A percentile compares a stretch with the other conserved stretches of the same genome.
Conservation (phyloP, 352 stramenopile species). For the Globisporangium recalcitrans region DNA sequence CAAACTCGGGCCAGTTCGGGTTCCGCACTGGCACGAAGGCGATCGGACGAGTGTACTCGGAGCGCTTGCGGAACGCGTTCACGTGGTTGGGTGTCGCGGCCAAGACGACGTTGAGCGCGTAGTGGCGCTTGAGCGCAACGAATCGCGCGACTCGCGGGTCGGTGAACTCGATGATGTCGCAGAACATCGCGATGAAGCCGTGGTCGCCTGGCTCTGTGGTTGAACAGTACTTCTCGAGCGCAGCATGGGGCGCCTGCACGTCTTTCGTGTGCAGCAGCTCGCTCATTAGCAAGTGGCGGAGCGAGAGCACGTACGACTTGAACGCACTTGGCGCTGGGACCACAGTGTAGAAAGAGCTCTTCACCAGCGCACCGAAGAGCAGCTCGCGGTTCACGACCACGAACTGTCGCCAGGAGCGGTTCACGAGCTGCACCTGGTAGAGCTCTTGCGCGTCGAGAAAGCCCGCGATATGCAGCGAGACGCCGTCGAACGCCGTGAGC, state of each 20-base stretch:
- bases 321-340: constrained; percentile 39
- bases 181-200: constrained; percentile 77
- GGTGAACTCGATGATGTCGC: constrained; percentile 64
- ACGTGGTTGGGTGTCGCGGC: constrained; percentile 54
- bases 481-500: constrained; percentile 35
- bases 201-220: constrained; percentile 35
- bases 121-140: constrained; percentile 49
- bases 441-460: constrained; percentile 51
- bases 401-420: constrained; percentile 33
- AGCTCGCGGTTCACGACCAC: constrained; percentile 30
- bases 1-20: constrained; percentile 59
- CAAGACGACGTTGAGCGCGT: constrained; percentile 60
- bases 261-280: constrained; percentile 46
- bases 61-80: constrained; percentile 49
- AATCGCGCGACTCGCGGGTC: constrained; percentile 49
- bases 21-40: constrained; percentile 71
- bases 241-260: constrained; percentile 29
- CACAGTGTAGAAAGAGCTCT: constrained; percentile 33
- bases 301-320: constrained; percentile 51
- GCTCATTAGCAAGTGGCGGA: constrained; percentile 32
- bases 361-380: constrained; percentile 37
- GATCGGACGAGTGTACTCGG: constrained; percentile 42
- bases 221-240: constrained; percentile 52
- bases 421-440: constrained; percentile 36
- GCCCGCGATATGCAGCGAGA: constrained; percentile 44